Evolutionary conservation across 805 yeast genomes (phyloP).

Genomic region (Saccharomycopsis schoenii): DNA sequence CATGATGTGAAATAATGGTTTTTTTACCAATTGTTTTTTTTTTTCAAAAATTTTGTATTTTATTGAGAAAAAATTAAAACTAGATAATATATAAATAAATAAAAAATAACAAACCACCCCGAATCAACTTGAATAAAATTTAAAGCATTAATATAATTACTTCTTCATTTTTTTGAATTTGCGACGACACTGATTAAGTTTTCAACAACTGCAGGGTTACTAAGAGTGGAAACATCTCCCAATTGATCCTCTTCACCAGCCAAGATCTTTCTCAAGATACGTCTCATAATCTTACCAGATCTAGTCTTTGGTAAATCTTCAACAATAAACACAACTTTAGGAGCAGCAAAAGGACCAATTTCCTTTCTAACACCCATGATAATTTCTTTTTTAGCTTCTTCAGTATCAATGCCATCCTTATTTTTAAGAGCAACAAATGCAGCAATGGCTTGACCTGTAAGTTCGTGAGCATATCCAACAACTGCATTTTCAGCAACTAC

Average conservation of each 20-base stretch:
- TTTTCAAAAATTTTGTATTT: neutral
- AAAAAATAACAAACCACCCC: neutral
- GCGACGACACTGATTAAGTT: conserved; percentile 47
- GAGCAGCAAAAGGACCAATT: conserved; percentile 83
- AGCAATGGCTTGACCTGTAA: conserved; percentile 81
- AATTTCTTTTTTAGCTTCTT: conserved; percentile 50
- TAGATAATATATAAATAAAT: neutral
- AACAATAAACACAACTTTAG: conserved; percentile 62
- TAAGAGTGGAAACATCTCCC: conserved; percentile 70
- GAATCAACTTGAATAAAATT: neutral
- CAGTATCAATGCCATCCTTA: conserved; percentile 31
- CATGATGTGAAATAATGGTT: too few relatives aligned
- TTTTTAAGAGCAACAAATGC: conserved; percentile 64
- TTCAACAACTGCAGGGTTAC: conserved; percentile 66
- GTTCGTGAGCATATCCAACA: conserved; percentile 72
- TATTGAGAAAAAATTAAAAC: neutral
- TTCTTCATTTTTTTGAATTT: neutral
- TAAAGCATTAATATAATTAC: neutral
- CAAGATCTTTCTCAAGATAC: conserved; percentile 67
- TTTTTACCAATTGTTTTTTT: too few relatives aligned
- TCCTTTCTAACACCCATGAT: conserved; percentile 64
- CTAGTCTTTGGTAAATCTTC: conserved; percentile 78
- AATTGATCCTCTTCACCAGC: conserved; percentile 72
- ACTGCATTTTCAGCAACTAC: conserved; percentile 74
- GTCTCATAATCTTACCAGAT: conserved; percentile 82